phyloP scores from a whole-genome alignment of 2,329 filamentous ascomycete species.

The Dactylellina haptotyla region DNA sequence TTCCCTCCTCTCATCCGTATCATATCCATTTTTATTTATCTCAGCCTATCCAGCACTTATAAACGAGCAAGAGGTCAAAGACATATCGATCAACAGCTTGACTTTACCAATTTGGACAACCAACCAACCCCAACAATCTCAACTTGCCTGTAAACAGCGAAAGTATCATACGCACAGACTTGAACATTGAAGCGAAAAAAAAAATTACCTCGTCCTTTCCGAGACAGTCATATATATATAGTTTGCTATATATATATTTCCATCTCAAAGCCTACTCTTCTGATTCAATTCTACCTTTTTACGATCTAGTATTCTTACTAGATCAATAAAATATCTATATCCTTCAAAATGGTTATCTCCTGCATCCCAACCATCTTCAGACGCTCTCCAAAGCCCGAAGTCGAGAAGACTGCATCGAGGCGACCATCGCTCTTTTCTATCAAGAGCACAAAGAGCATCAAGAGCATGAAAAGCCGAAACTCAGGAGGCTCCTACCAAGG shows the following conservation, averaged over 20 bases:
- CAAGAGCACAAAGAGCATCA: conserved; percentile 42
- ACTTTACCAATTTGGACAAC: conserved; percentile 8
- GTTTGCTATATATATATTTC: conserved; percentile 6
- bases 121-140: not conserved
- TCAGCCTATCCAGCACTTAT: not conserved
- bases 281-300: conserved; percentile 16
- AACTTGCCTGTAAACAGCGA: conserved; percentile 4
- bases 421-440: conserved; percentile 50
- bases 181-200: conserved; percentile 1
- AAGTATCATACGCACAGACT: conserved; percentile 15
- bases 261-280: not conserved
- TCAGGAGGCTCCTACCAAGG: conserved; percentile 47
- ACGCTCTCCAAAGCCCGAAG: conserved; percentile 37
- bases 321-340: not conserved
- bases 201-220: conserved; percentile 1
- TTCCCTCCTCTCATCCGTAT: conserved; percentile 15
- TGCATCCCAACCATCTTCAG: conserved; percentile 51
- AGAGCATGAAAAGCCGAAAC: conserved; percentile 46
- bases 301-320: conserved; percentile 7
- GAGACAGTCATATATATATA: conserved; percentile 10
- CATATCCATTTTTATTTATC: conserved; percentile 15
- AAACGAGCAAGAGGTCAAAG: not conserved
- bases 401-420: conserved; percentile 42
- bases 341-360: conserved; percentile 51
- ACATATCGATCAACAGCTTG: conserved; percentile 9